Evolutionary conservation across 768 basidiomycete species (phyloP), one percentile per base, ranked within the genome.

Genomic region (Vararia minispora): DNA sequence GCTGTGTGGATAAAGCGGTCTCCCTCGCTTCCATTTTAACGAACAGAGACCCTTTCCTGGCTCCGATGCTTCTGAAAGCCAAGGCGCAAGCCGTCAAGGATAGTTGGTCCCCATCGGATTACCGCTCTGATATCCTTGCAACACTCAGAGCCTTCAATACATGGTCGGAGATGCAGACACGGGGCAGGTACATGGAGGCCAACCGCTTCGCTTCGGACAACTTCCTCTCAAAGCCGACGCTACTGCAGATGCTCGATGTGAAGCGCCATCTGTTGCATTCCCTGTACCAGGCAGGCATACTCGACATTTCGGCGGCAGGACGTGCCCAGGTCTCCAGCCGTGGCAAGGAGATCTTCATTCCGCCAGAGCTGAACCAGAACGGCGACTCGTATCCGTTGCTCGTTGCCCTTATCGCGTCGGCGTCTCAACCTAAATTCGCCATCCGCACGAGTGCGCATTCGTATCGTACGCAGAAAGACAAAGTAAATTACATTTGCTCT

Each of bases 21-120:
- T 87, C 89, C 4, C 71, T 95, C 33, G 91, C 92, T n/a, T 88
- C 89, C 5, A 80, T 95, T 49, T 61, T 95, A 47, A 77, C 85
- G 11, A 84, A 86, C 48, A 81, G 91, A 23, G 90, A 94, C 42
- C 88, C 91, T 5, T 97, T 95, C 67, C 57, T 92, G 40, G 73
- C 80, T 0, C 92, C 92, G 0, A 71, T 82, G 57, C 75, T 79
- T 35, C 63, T 81, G 39, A 87, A 84, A 59, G 53, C 58, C 8
- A 74, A 87, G 52, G 79, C 91, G 2, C 65, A 74, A 27, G 69
- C 66, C 14, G 69, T 71, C 56, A 92, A 92, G 60, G 69, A 74
- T 43, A 74, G 72, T 2, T 97, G 86, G 84, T 71, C 76, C 12
- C 76, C 83, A 4, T 65, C 64, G 17, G 74, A 76, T n/a, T 92